phyloP scores from a whole-genome alignment of 208 protist genomes.

The Vickermania ingenoplastis region DNA sequence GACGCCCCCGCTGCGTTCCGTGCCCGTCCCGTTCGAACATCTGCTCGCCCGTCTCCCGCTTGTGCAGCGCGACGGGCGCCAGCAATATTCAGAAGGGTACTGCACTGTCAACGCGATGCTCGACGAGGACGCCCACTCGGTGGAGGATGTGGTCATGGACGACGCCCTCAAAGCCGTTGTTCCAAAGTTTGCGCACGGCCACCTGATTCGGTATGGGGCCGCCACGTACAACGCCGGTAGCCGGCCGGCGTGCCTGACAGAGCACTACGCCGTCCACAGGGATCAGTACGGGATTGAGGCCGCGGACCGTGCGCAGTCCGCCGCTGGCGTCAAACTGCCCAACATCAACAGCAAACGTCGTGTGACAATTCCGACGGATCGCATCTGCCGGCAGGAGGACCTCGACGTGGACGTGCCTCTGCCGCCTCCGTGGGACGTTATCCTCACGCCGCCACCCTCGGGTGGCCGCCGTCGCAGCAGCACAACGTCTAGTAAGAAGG shows the following conservation, averaged over 20 bases:
- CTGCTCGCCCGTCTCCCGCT: constrained; percentile 26
- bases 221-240: constrained; percentile 80
- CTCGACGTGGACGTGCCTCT: neutral
- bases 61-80: constrained; percentile 44
- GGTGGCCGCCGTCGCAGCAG: neutral
- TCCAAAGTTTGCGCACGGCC: constrained; percentile 41
- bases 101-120: constrained; percentile 19
- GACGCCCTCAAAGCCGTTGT: constrained; percentile 76
- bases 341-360: neutral
- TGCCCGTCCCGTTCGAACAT: constrained; percentile 16
- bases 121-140: constrained; percentile 25
- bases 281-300: constrained; percentile 53
- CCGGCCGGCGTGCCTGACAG: constrained; percentile 22
- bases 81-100: constrained; percentile 72
- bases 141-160: constrained; percentile 64
- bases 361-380: neutral
- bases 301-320: constrained; percentile 8
- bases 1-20: neutral
- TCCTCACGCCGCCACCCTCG: neutral
- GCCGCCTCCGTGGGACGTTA: neutral
- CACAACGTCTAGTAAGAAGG: neutral
- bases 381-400: neutral
- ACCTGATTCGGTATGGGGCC: constrained; percentile 55
- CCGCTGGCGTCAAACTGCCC: neutral
- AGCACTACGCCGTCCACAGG: constrained; percentile 59